phyloP scores from a whole-genome alignment of 1,284 basidiomycete genomes.

The Omphalotus olearius region DNA sequence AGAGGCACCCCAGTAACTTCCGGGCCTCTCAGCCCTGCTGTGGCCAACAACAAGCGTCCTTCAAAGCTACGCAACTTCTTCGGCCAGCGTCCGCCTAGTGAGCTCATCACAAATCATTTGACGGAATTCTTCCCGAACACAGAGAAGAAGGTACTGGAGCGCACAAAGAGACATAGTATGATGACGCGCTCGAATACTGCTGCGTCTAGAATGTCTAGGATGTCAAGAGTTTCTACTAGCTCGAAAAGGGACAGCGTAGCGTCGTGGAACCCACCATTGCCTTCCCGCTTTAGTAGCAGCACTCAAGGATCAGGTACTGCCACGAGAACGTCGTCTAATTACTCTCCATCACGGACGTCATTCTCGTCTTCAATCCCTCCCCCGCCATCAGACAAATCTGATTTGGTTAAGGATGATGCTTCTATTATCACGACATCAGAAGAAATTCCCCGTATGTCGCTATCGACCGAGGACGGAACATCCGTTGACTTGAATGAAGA shows the following conservation, averaged over 20 bases:
- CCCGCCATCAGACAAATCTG: constrained; percentile 35
- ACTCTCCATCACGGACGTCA: constrained; percentile 45
- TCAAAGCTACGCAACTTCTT: constrained; percentile 93
- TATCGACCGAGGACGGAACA: constrained; percentile 66
- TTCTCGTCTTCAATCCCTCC: constrained; percentile 43
- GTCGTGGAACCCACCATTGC: constrained; percentile 33
- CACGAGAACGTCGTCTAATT: constrained; percentile 18
- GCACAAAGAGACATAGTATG: constrained; percentile 85
- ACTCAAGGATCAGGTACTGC: constrained; percentile 54
- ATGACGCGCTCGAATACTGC: constrained; percentile 41
- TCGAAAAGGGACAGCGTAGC: constrained; percentile 42
- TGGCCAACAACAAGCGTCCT: constrained; percentile 40
- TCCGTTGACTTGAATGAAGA: constrained; percentile 52
- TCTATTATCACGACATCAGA: constrained; percentile 32
- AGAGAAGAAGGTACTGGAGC: constrained; percentile 84
- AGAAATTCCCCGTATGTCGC: constrained; percentile 60
- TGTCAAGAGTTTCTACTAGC: constrained; percentile 21
- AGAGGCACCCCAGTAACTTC: constrained; percentile 8
- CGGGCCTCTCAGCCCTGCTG: constrained; percentile 28
- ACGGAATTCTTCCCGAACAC: constrained; percentile 95
- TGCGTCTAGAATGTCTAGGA: constrained; percentile 24
- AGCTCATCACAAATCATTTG: constrained; percentile 95
- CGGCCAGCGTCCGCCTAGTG: constrained; percentile 94
- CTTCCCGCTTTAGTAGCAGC: constrained; percentile 65
- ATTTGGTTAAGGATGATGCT: constrained; percentile 22